Conservation (phyloP, 2,329 filamentous ascomycete genomes). For the Colletotrichum liaoningense region DNA sequence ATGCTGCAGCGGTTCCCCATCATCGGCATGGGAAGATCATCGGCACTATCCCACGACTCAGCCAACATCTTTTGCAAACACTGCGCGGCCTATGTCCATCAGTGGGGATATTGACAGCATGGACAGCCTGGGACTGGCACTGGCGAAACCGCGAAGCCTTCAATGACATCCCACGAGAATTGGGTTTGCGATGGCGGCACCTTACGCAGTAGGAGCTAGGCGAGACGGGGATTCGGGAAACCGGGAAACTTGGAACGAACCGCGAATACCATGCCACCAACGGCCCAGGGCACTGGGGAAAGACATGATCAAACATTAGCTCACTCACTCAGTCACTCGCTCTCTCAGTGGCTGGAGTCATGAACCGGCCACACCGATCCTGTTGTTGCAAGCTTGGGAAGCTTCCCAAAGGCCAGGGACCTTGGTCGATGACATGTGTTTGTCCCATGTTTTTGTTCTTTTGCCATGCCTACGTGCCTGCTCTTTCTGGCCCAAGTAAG, state of each 20-base stretch:
- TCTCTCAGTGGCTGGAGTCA: neutral
- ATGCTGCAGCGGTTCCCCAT: neutral
- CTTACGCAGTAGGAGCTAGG: too few species aligned
- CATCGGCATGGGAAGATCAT: neutral
- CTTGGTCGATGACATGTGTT: constrained; percentile 33
- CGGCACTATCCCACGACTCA: neutral
- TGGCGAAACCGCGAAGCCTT: neutral
- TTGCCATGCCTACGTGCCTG: too few species aligned
- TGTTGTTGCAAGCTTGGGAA: neutral
- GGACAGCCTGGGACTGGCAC: neutral
- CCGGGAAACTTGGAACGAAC: constrained; percentile 29
- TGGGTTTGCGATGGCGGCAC: neutral
- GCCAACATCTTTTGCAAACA: neutral
- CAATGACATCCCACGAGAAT: neutral
- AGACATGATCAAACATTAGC: neutral
- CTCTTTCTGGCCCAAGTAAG: too few species aligned
- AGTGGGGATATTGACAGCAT: neutral
- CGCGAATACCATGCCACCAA: neutral
- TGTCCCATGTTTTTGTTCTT: constrained; percentile 10
- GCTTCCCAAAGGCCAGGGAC: constrained; percentile 8
- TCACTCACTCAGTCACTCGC: neutral
- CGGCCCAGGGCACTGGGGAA: neutral
- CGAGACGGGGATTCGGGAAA: constrained; percentile 1
- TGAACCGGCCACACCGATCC: constrained; percentile 12
- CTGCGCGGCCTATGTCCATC: neutral